Base-by-base conservation (phyloP, 2,329 filamentous ascomycete species). In the Pezicula radicicola region DNA sequence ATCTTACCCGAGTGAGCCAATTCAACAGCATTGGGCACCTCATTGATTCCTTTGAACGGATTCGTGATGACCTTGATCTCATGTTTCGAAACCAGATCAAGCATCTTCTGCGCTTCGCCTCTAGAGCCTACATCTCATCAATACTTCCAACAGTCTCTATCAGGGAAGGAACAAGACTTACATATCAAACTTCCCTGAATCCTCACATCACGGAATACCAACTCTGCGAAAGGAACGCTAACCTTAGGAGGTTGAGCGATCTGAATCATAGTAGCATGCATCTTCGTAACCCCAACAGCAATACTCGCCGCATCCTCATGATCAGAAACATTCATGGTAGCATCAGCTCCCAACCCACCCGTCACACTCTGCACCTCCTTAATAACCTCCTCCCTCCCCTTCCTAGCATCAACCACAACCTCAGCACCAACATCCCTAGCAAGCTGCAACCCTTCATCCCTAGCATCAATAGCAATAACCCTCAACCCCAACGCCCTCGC, bases 191-290 rank as follows among this genome's bases (percentile, higher is more conserved):
- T 74, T 3, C 79, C 78, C 18, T 72, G 70, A 19, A 83, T 66
- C 41, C 69, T 64, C 21, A 83, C 75, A 58, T 82, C 79, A 6
- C 79, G 68, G 61, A 81, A 79, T 36, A 83, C 69, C 6, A 82
- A 58, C 59, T 83, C 77, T 1, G 60, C 61, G 52, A 71, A 75
- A 39, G 70, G 69, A 4, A 72, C 61, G 19, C 54, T 63, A 6
- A 73, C 66, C 8, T 68, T 66, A 1, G 59, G 63, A 18, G 68
- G 68, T 65, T 83, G 80, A n/a, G 80, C 80, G 45, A 85, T 75
- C 63, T 85, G 79, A 2, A 85, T 70, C 60, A 84, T 70, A 0
- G 69, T 74, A 2, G 80, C 81, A 60, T 85, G 82, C 73, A 79
- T 83, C 60, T 72, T 76, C 0, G 82, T 85, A 1, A 83, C 68